phyloP scores from a whole-genome alignment of 2,329 filamentous ascomycete species.

The Fusarium euwallaceae region DNA sequence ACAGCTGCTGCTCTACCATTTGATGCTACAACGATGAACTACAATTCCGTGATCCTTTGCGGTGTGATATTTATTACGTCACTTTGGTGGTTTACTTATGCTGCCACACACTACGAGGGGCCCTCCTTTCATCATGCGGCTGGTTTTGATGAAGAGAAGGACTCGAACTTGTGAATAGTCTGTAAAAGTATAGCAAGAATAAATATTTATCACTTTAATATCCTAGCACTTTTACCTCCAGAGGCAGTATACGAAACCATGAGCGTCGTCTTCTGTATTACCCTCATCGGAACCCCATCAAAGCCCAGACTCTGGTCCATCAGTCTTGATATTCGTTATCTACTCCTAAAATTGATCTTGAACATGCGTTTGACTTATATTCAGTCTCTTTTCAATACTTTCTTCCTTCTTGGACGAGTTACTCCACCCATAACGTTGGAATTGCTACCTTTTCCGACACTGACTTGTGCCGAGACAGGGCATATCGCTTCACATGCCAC shows the following conservation, averaged over 20 bases:
- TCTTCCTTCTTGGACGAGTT: background rate
- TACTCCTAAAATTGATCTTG: background rate
- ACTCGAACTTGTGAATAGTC: background rate
- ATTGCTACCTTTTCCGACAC: background rate
- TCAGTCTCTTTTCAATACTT: background rate
- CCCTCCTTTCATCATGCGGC: slow-evolving; percentile 28
- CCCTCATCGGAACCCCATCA: background rate
- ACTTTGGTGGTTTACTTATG: slow-evolving; percentile 39
- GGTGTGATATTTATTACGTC: slow-evolving; percentile 35
- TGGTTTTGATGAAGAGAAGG: slow-evolving; percentile 1
- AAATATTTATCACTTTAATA: background rate
- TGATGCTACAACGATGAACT: slow-evolving; percentile 43
- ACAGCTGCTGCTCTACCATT: slow-evolving; percentile 40
- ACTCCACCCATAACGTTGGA: background rate
- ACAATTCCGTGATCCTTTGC: slow-evolving; percentile 42
- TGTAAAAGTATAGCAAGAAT: background rate
- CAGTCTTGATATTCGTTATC: background rate
- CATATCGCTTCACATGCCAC: background rate
- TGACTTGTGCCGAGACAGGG: background rate
- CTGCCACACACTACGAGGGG: slow-evolving; percentile 37
- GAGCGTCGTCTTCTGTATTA: background rate
- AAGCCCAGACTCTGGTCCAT: background rate
- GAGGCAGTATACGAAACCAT: background rate
- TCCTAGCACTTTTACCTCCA: background rate
- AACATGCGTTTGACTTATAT: too few relatives aligned